Evolutionary conservation across 2,329 filamentous ascomycete species (phyloP).

Genomic region (Aspergillus phoenicis): DNA sequence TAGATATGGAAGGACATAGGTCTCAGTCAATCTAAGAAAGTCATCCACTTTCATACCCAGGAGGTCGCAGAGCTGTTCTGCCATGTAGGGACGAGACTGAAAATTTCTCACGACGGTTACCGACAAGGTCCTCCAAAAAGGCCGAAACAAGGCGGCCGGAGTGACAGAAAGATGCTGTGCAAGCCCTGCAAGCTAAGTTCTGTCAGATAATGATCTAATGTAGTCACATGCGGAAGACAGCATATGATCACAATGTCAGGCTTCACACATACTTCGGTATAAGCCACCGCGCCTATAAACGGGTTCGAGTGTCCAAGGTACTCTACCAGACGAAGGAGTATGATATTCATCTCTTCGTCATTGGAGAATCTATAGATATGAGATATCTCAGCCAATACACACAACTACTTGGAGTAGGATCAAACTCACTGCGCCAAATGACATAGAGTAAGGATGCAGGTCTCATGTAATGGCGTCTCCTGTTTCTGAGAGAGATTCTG

Average conservation of each 20-base stretch:
- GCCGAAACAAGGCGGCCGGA: slow-evolving; percentile 71
- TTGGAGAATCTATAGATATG: slow-evolving; percentile 59
- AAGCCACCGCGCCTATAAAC: slow-evolving; percentile 77
- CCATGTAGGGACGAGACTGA: slow-evolving; percentile 76
- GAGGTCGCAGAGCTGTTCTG: slow-evolving; percentile 76
- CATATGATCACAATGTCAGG: not conserved
- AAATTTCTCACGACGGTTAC: slow-evolving; percentile 82
- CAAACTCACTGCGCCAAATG: slow-evolving; percentile 68
- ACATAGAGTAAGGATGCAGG: slow-evolving; percentile 82
- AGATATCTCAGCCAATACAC: slow-evolving; percentile 13
- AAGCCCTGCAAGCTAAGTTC: slow-evolving; percentile 65
- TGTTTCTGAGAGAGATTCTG: slow-evolving; percentile 71
- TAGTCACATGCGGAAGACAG: not conserved
- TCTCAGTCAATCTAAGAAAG: slow-evolving; percentile 74
- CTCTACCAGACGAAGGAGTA: slow-evolving; percentile 79
- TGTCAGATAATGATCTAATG: not conserved
- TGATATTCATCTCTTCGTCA: slow-evolving; percentile 83
- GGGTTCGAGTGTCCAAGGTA: slow-evolving; percentile 83
- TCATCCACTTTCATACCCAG: slow-evolving; percentile 74
- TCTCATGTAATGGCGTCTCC: slow-evolving; percentile 72
- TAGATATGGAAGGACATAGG: slow-evolving; percentile 81
- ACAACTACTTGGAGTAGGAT: slow-evolving; percentile 6
- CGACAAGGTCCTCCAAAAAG: slow-evolving; percentile 86
- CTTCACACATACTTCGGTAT: slow-evolving; percentile 66
- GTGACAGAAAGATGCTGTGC: slow-evolving; percentile 66